phyloP scores from a whole-genome alignment of 2,329 filamentous ascomycete genomes.

The Amauroascus niger region DNA sequence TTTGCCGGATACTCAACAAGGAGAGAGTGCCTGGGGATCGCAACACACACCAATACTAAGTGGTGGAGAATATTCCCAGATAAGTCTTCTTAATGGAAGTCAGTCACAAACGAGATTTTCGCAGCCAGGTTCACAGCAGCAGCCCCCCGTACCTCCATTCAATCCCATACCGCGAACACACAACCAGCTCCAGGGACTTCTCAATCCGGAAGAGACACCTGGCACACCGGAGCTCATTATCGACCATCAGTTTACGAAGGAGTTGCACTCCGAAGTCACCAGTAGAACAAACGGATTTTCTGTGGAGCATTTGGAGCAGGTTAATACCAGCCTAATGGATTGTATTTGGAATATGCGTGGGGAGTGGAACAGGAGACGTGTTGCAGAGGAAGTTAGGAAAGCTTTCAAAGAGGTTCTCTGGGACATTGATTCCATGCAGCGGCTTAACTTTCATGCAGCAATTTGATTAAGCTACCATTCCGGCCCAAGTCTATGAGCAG shows the following conservation, averaged over 20 bases:
- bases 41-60: conserved; percentile 21
- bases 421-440: conserved; percentile 38
- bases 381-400: conserved; percentile 52
- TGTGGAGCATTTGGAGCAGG: conserved; percentile 90
- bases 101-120: conserved; percentile 30
- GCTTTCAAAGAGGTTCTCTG: conserved; percentile 62
- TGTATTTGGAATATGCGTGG: conserved; percentile 69
- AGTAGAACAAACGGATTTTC: conserved; percentile 63
- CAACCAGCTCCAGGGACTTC: conserved; percentile 18
- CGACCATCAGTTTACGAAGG: conserved; percentile 44
- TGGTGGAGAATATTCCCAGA: conserved; percentile 26
- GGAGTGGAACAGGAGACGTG: conserved; percentile 74
- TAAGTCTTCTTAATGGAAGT: conserved; percentile 26
- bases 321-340: conserved; percentile 84
- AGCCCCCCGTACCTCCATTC: conserved; percentile 36
- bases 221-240: conserved; percentile 23
- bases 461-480: neutral
- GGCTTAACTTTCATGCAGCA: neutral
- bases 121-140: conserved; percentile 25
- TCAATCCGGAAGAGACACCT: conserved; percentile 10
- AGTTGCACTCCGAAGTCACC: conserved; percentile 55
- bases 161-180: conserved; percentile 25
- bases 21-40: conserved; percentile 29
- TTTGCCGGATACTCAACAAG: conserved; percentile 55
- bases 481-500: neutral